Conservation (phyloP, 192 early-diverging fungal genomes). For the Backusella morwellensis region DNA sequence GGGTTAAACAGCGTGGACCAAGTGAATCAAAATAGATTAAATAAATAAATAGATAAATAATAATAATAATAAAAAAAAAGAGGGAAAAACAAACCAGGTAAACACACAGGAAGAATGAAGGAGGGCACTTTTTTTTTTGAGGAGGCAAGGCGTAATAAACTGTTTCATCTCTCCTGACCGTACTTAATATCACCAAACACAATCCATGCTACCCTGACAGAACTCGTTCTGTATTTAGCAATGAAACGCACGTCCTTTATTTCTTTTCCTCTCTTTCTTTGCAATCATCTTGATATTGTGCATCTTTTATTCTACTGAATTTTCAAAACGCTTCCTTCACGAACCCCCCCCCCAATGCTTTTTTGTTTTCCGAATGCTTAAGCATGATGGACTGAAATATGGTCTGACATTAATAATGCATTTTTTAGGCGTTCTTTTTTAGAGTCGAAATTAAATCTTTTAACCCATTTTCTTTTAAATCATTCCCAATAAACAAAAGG, state of each 20-base stretch:
- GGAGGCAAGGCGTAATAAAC: constrained; percentile 2
- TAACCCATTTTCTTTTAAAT: background rate
- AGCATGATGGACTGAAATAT: background rate
- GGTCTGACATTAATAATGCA: background rate
- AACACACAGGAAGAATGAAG: background rate
- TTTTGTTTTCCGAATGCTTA: background rate
- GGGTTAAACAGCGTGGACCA: background rate
- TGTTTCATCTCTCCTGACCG: constrained; percentile 1
- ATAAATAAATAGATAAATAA: background rate
- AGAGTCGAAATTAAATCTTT: background rate
- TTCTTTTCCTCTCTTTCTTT: background rate
- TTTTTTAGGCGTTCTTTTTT: background rate
- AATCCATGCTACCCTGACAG: background rate
- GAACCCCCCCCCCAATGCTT: background rate
- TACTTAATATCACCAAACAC: background rate
- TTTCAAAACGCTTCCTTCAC: background rate
- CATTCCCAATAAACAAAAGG: background rate
- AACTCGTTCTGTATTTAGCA: background rate
- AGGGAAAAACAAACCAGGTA: constrained; percentile 5
- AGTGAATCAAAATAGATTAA: constrained; percentile 1
- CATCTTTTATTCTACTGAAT: background rate
- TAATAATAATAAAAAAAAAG: background rate
- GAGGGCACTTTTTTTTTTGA: background rate
- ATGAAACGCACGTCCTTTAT: constrained; percentile 5
- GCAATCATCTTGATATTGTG: background rate